These are phyloP conservation scores for Blastobotrys persicus DNA, from an alignment of 1,139 yeast genomes.

Conservation along the genomic window DNA sequence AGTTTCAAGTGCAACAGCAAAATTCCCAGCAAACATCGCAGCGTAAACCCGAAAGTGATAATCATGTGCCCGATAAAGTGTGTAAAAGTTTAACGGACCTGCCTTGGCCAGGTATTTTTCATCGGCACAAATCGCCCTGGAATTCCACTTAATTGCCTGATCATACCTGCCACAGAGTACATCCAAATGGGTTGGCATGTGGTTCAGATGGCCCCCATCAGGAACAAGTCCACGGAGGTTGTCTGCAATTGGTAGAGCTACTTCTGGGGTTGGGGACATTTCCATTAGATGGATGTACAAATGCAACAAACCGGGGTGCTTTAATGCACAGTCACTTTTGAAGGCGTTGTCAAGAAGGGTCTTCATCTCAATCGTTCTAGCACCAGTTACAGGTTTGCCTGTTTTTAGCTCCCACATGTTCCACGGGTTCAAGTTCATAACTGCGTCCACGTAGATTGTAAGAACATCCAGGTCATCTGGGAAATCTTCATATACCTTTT, in stretches of 20 bases:
- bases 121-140: slow-evolving; percentile 5
- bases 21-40: slow-evolving; percentile 11
- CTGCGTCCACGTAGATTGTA: slow-evolving; percentile 7
- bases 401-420: slow-evolving; percentile 3
- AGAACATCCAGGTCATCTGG: slow-evolving; percentile 7
- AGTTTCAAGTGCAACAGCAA: slow-evolving; percentile 2
- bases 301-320: slow-evolving; percentile 10
- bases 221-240: slow-evolving; percentile 9
- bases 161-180: slow-evolving; percentile 11
- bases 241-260: slow-evolving; percentile 7
- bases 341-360: slow-evolving; percentile 1
- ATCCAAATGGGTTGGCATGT: slow-evolving; percentile 13
- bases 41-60: slow-evolving; percentile 11
- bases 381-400: neutral
- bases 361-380: slow-evolving; percentile 3
- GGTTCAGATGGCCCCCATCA: slow-evolving; percentile 12
- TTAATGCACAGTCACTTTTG: neutral
- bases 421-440: slow-evolving; percentile 12
- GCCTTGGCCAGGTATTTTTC: neutral
- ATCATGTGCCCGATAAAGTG: slow-evolving; percentile 11
- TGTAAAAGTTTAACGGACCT: slow-evolving; percentile 8
- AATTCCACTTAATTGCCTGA: slow-evolving; percentile 6
- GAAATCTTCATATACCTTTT: slow-evolving; percentile 1
- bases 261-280: slow-evolving; percentile 11
- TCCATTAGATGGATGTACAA: slow-evolving; percentile 10